Evolutionary conservation across 2,329 filamentous ascomycete genomes (phyloP).

Genomic region (Apiospora sp.): DNA sequence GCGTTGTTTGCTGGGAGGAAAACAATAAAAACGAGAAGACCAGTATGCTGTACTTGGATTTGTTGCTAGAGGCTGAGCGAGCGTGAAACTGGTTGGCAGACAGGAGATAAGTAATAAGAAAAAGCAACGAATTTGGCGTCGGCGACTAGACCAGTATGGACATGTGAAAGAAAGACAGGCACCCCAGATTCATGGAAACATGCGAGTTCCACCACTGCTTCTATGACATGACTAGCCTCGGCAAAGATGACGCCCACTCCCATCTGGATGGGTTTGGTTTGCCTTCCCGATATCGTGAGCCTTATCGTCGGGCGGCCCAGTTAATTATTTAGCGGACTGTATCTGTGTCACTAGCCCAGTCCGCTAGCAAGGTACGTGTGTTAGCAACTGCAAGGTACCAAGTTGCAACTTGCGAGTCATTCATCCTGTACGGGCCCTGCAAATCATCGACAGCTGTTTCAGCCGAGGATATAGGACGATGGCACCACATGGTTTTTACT

Average conservation of each 20-base stretch:
- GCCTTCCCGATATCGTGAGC: slow-evolving; percentile 22
- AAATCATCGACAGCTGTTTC: not conserved
- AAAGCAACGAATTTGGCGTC: not conserved
- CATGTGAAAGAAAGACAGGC: slow-evolving; percentile 5
- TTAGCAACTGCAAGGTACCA: not conserved
- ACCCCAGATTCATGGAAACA: not conserved
- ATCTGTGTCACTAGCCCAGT: slow-evolving; percentile 8
- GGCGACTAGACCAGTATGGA: not conserved
- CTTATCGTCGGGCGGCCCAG: slow-evolving; percentile 15
- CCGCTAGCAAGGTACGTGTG: not conserved
- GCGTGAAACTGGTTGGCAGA: not conserved
- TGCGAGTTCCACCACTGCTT: not conserved
- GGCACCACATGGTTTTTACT: not conserved
- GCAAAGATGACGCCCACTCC: slow-evolving; percentile 10
- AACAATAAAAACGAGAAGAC: not conserved
- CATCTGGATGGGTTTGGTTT: not conserved
- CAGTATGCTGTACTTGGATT: not conserved
- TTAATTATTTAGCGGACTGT: not conserved
- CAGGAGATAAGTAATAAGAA: not conserved
- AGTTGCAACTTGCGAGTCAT: slow-evolving; percentile 2
- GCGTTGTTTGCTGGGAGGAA: not conserved
- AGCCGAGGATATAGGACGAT: not conserved
- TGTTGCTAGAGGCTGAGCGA: not conserved
- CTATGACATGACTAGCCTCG: slow-evolving; percentile 19
- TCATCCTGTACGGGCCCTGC: not conserved